Evolutionary conservation across 495 filamentous ascomycete species (phyloP).

Genomic region (Penicillium flavigenum): DNA sequence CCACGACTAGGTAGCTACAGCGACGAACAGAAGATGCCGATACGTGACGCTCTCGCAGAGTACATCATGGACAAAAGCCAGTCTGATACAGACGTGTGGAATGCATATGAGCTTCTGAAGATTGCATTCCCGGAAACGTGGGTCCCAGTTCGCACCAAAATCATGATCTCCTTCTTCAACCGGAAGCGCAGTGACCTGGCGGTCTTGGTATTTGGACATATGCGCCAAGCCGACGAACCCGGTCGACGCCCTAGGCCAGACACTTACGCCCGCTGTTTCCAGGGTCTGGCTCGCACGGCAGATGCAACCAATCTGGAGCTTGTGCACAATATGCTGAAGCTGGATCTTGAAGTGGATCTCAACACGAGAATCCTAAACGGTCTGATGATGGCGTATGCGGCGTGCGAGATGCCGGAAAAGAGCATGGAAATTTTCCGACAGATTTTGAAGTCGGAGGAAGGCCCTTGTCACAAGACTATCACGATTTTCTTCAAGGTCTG

Average conservation of each 20-base stretch:
- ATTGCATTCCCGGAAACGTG: conserved; percentile 75
- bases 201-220: conserved; percentile 80
- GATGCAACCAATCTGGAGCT: conserved; percentile 66
- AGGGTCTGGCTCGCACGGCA: conserved; percentile 65
- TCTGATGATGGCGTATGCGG: conserved; percentile 80
- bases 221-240: conserved; percentile 64
- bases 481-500: conserved; percentile 76
- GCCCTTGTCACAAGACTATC: conserved; percentile 76
- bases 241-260: conserved; percentile 62
- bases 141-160: conserved; percentile 56
- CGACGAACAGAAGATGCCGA: conserved; percentile 57
- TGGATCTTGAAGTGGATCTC: conserved; percentile 75
- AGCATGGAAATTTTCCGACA: conserved; percentile 79
- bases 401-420: conserved; percentile 59
- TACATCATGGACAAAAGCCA: conserved; percentile 63
- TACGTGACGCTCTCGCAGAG: conserved; percentile 62
- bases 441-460: conserved; percentile 73
- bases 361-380: conserved; percentile 75
- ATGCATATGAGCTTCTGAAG: conserved; percentile 73
- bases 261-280: conserved; percentile 74
- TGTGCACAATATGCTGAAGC: conserved; percentile 88
- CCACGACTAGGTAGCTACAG: conserved; percentile 63
- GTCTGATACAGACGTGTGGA: conserved; percentile 64
- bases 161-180: conserved; percentile 84
- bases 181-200: conserved; percentile 79